Conservation (phyloP, 1,139 yeast genomes). For the Candida labiduridarum region DNA sequence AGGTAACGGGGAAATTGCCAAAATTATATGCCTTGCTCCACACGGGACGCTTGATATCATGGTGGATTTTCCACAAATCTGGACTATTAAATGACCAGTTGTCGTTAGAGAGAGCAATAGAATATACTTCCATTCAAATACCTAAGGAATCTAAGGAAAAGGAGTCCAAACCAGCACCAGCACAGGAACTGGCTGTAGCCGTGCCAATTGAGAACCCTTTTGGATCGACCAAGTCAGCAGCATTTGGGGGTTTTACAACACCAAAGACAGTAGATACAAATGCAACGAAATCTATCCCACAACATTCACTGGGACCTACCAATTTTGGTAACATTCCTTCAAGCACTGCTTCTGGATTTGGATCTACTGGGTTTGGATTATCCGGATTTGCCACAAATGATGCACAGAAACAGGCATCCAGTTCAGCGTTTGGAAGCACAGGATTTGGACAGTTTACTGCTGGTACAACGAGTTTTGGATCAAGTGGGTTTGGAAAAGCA, state of each 20-base stretch:
- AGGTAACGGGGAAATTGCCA: slow-evolving; percentile 57
- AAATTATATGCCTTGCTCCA: slow-evolving; percentile 62
- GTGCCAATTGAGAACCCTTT: slow-evolving; percentile 13
- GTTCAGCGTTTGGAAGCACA: slow-evolving; percentile 20
- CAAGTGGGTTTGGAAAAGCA: slow-evolving; percentile 8
- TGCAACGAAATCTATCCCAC: not conserved
- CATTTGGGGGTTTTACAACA: slow-evolving; percentile 9
- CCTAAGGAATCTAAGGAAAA: not conserved
- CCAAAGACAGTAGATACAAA: not conserved
- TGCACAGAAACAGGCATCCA: not conserved
- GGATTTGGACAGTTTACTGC: no score
- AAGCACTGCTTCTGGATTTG: slow-evolving; percentile 7
- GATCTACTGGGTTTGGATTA: slow-evolving; percentile 21
- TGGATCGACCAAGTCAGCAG: slow-evolving; percentile 16
- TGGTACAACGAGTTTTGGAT: no score
- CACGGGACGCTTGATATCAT: slow-evolving; percentile 60
- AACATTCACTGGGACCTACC: slow-evolving; percentile 6
- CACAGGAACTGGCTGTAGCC: not conserved
- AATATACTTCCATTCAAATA: not conserved
- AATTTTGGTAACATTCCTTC: slow-evolving; percentile 3
- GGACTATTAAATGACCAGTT: slow-evolving; percentile 40
- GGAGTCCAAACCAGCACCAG: not conserved
- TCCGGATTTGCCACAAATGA: slow-evolving; percentile 19
- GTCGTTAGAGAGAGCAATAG: slow-evolving; percentile 23
- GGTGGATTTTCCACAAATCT: slow-evolving; percentile 63